A percentile compares a stretch with the other conserved stretches of the same genome.
Evolutionary conservation across 176 grass and related monocot species (phyloP).

Genomic region (Dactylis glomerata): DNA sequence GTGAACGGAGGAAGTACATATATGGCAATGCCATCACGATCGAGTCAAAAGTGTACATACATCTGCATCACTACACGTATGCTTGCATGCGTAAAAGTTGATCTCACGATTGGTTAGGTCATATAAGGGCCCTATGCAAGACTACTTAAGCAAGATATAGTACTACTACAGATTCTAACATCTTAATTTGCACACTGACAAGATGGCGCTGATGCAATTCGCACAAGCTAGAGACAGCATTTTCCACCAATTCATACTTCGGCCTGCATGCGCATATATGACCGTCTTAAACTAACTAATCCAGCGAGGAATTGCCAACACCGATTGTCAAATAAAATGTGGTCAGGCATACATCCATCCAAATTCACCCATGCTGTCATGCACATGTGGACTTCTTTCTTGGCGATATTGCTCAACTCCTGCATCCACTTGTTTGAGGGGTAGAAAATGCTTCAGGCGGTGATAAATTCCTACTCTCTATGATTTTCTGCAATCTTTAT

Average conservation of each 20-base stretch:
- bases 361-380: background rate
- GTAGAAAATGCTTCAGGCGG: background rate
- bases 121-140: constrained; percentile 8
- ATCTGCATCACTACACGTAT: background rate
- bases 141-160: background rate
- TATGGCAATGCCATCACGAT: background rate
- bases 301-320: background rate
- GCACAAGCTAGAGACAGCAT: constrained; percentile 20
- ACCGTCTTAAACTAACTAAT: background rate
- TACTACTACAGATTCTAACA: background rate
- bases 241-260: constrained; percentile 7
- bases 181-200: constrained; percentile 4
- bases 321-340: background rate
- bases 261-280: background rate
- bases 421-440: constrained; percentile 24
- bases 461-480: background rate
- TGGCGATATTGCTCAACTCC: background rate
- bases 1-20: too few relatives aligned
- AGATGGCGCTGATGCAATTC: background rate
- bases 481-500: background rate
- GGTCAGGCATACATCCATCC: background rate
- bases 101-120: constrained; percentile 22
- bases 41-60: background rate
- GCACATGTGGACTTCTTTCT: background rate
- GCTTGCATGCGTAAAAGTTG: background rate